phyloP scores from a whole-genome alignment of 2,329 filamentous ascomycete species.

The Pseudocercospora crystallina region DNA sequence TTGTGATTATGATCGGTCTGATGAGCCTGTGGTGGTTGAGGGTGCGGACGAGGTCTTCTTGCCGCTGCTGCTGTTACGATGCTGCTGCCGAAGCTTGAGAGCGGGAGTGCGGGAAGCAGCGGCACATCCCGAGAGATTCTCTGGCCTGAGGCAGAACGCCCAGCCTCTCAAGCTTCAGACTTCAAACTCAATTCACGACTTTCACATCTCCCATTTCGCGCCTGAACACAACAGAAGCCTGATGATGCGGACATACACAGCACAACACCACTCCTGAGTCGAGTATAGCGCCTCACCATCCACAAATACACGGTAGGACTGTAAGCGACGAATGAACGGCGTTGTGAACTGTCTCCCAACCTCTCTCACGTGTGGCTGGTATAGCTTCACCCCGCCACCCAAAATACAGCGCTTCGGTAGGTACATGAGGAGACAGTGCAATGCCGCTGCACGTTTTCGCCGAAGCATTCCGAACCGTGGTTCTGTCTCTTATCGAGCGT shows the following conservation, averaged over 20 bases:
- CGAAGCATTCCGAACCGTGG: conserved; percentile 6
- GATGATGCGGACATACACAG: no score
- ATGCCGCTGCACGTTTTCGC: not conserved
- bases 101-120: not conserved
- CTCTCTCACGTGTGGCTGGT: no score
- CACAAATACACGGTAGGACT: no score
- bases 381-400: not conserved
- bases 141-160: not conserved
- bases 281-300: no score
- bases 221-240: no score
- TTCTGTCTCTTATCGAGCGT: conserved; percentile 9
- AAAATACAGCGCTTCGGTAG: no score
- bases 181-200: no score
- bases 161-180: no score
- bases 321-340: no score
- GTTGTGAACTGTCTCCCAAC: no score
- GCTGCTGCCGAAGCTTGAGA: conserved; percentile 1
- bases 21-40: not conserved
- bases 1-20: conserved; percentile 19
- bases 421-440: not conserved
- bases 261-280: no score
- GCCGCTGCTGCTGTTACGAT: conserved; percentile 1
- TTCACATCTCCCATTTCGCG: no score
- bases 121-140: not conserved
- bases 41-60: not conserved